phyloP scores from a whole-genome alignment of 2,329 filamentous ascomycete species.

The Penicillium sp. region DNA sequence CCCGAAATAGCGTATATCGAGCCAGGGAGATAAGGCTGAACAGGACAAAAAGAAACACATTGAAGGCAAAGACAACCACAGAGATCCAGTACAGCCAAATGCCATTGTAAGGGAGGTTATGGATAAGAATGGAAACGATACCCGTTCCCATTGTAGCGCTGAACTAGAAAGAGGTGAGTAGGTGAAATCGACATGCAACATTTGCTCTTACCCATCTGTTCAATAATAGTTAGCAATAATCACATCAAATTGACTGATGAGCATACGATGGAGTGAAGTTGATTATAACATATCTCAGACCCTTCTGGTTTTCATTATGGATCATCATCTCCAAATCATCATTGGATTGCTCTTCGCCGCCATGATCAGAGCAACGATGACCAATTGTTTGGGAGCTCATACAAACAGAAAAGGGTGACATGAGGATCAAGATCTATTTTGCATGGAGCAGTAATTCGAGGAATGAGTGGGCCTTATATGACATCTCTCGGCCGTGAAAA shows the following conservation, averaged over 20 bases:
- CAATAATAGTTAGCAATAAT: background rate
- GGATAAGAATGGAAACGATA: slow-evolving; percentile 38
- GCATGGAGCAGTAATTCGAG: no score
- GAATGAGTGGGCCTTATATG: no score
- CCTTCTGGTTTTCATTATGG: background rate
- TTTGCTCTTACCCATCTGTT: slow-evolving; percentile 1
- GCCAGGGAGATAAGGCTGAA: slow-evolving; percentile 52
- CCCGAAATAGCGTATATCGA: slow-evolving; percentile 64
- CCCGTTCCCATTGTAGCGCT: slow-evolving; percentile 41
- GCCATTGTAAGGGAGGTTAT: slow-evolving; percentile 37
- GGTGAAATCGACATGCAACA: background rate
- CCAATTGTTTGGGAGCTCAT: background rate
- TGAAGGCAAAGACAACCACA: slow-evolving; percentile 32
- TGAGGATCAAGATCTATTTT: background rate
- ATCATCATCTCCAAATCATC: background rate
- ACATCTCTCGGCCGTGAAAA: no score
- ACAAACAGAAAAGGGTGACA: background rate
- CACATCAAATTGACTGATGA: background rate
- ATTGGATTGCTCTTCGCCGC: background rate
- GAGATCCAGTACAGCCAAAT: slow-evolving; percentile 39
- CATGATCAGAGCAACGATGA: background rate
- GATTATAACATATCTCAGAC: background rate
- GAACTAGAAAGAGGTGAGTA: slow-evolving; percentile 28
- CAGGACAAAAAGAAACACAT: slow-evolving; percentile 29
- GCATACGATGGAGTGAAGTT: slow-evolving; percentile 3